Conservation (phyloP, 2,329 filamentous ascomycete genomes). For the Sclerotinia nivalis region DNA sequence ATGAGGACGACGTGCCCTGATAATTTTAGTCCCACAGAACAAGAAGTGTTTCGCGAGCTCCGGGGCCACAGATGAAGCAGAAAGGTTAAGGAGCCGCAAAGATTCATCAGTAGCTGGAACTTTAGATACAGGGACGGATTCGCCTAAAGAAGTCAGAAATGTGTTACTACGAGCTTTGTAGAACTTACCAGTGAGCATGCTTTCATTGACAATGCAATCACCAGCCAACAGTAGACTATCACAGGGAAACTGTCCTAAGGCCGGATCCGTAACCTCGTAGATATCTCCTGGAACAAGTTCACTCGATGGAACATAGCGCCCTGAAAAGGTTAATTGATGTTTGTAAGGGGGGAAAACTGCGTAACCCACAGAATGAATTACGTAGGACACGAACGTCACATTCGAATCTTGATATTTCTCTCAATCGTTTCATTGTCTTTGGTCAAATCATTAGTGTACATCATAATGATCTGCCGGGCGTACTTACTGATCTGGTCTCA, state of each 20-base stretch:
- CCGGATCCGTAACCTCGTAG: slow-evolving; percentile 95
- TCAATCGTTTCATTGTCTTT: slow-evolving; percentile 82
- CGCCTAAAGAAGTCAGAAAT: slow-evolving; percentile 53
- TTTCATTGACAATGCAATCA: slow-evolving; percentile 98
- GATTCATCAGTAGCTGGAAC: slow-evolving; percentile 78
- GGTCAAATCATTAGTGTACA: slow-evolving; percentile 6
- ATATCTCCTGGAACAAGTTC: slow-evolving; percentile 95
- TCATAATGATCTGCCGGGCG: slow-evolving; percentile 13
- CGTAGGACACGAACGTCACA: slow-evolving; percentile 92
- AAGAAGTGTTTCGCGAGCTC: slow-evolving; percentile 86
- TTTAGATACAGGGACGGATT: slow-evolving; percentile 97
- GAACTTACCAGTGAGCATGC: slow-evolving; percentile 78
- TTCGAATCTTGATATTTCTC: slow-evolving; percentile 91
- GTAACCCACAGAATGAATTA: slow-evolving; percentile 79
- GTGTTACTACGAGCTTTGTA: not conserved
- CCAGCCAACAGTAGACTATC: slow-evolving; percentile 89
- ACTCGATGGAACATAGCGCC: slow-evolving; percentile 80
- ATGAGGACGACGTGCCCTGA: slow-evolving; percentile 84
- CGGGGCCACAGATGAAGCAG: slow-evolving; percentile 77
- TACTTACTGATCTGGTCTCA: slow-evolving; percentile 77
- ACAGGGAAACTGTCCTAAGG: slow-evolving; percentile 81
- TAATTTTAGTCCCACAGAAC: slow-evolving; percentile 93
- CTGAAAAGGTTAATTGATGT: slow-evolving; percentile 43
- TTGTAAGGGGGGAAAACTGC: slow-evolving; percentile 9
- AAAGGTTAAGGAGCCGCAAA: slow-evolving; percentile 73